Evolutionary conservation across 495 filamentous ascomycete genomes (phyloP), one percentile per base, ranked within the genome.

Genomic region (Lineolata rhizophorae): DNA sequence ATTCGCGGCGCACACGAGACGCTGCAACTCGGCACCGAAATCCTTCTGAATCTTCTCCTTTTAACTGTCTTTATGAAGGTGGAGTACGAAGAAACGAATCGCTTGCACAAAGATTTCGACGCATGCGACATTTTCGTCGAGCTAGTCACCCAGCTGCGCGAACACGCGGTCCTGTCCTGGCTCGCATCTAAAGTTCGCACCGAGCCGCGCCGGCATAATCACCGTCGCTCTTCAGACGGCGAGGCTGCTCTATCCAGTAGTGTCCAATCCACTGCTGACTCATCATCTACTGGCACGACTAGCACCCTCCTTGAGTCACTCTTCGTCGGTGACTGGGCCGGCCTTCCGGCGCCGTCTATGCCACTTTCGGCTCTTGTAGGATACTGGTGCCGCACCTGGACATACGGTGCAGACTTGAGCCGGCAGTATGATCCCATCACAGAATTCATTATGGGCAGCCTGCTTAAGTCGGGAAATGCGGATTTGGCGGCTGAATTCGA

Each of bases 161-260:
- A 82, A 43, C 70, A 80, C 38, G 70, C 80, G 32, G 62, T 94
- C 38, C 58, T 93, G 45, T 56, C 54, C 36, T 99, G 85, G 85
- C 64, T 95, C 39, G 65, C 70, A 27, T 68, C 57, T 28, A 76
- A 61, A 35, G 49, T 45, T 12, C 20, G 38, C 6, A 25, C 22
- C 6, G 6, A 25, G 22, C n/a, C n/a, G n/a, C n/a, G n/a, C n/a
- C n/a, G n/a, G n/a, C n/a, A n/a, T n/a, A n/a, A n/a, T n/a, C n/a
- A 25, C 22, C 22, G 6, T 6, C 6, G n/a, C 6, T 25, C 22
- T 6, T 25, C 22, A n/a, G 6, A n/a, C 6, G 22, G 22, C 22
- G 22, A n/a, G 6, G 22, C 6, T n/a, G n/a, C 22, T n/a, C 22
- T 25, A 6, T 25, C 22, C 6, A 6, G n/a, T n/a, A 6, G 6